A percentile compares a stretch with the other conserved stretches of the same genome.
Evolutionary conservation across 768 basidiomycete species (phyloP).

Genomic region (Hemileccinum rubropunctum): DNA sequence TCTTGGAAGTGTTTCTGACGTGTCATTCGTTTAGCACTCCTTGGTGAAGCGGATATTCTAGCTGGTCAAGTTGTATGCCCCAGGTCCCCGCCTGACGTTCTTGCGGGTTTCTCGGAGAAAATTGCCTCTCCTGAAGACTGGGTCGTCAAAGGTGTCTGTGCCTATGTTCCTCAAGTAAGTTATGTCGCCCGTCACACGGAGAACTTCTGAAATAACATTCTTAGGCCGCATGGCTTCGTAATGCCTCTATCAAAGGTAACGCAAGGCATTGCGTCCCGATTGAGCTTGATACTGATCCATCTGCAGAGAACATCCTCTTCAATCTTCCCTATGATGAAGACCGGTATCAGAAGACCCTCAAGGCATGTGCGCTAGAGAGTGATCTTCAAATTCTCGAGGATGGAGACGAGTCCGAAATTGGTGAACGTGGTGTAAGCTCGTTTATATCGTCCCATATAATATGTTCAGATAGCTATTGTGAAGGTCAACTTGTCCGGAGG

Average conservation of each 20-base stretch:
- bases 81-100: slow-evolving; percentile 76
- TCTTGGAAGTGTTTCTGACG: slow-evolving; percentile 6
- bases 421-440: slow-evolving; percentile 68
- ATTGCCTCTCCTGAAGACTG: slow-evolving; percentile 55
- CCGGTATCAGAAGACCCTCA: slow-evolving; percentile 74
- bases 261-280: slow-evolving; percentile 12
- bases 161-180: slow-evolving; percentile 79
- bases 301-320: slow-evolving; percentile 71
- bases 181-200: slow-evolving; percentile 2
- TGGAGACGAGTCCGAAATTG: slow-evolving; percentile 85
- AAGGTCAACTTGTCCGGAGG: slow-evolving; percentile 46
- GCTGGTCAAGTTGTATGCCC: slow-evolving; percentile 81
- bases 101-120: slow-evolving; percentile 56
- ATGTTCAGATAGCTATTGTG: not conserved
- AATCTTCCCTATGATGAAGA: slow-evolving; percentile 69
- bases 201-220: slow-evolving; percentile 6
- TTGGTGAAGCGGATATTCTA: slow-evolving; percentile 59
- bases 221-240: slow-evolving; percentile 65
- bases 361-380: slow-evolving; percentile 69
- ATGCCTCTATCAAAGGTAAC: slow-evolving; percentile 49
- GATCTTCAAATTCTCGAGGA: slow-evolving; percentile 85
- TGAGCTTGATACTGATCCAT: slow-evolving; percentile 35
- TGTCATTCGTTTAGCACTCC: slow-evolving; percentile 47
- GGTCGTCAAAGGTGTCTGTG: slow-evolving; percentile 75
- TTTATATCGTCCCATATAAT: not conserved